Base-by-base conservation (phyloP, 208 protist species). In the Acanthamoeba rhysodes region DNA sequence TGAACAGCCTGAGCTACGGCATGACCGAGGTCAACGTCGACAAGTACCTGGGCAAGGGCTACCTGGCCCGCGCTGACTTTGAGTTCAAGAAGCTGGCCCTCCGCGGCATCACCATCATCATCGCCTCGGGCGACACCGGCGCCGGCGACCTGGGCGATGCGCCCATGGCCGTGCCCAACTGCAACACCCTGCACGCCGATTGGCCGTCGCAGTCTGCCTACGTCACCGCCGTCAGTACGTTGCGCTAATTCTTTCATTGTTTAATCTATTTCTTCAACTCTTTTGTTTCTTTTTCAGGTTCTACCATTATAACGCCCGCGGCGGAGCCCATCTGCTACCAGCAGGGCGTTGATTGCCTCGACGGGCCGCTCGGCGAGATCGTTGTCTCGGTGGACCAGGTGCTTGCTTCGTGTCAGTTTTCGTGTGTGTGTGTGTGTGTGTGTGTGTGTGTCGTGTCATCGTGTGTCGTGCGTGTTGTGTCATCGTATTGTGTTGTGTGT, bases 1-100 rank as follows among this genome's bases (percentile, higher is more conserved):
- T 96, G 7, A 95, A 96, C 45, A 95, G 94, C n/a, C 2, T 96
- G 0, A 95, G 88, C 0, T 96, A 96, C 57, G 93, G 93, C 94
- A 70, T 95, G 78, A 70, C 45, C 29, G 93, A 96, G 74, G 22
- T 50, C 10, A 55, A 84, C 10, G 95, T 96, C 0, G 95, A 96
- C 45, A 76, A 70, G 14, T 96, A 50, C 41, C 53, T 94, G 41
- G 92, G 93, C 22, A 12, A 90, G 45, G 95, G 93, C 37, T 96
- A 96, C 34, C n/a, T 96, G 2, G 88, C 78, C 18, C n/a, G 94
- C 9, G 92, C 78, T 4, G 90, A 97, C 27, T 48, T 57, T 20
- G 90, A 96, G 45, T 96, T 97, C 34, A 59, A 80, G 41, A 96
- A 95, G 76, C 37, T 95, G 0, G 95, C 85, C 55, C 37, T 85